A percentile compares a stretch with the other conserved stretches of the same genome.
Conservation (phyloP, 345 rosid genomes). For the Populus davidiana region DNA sequence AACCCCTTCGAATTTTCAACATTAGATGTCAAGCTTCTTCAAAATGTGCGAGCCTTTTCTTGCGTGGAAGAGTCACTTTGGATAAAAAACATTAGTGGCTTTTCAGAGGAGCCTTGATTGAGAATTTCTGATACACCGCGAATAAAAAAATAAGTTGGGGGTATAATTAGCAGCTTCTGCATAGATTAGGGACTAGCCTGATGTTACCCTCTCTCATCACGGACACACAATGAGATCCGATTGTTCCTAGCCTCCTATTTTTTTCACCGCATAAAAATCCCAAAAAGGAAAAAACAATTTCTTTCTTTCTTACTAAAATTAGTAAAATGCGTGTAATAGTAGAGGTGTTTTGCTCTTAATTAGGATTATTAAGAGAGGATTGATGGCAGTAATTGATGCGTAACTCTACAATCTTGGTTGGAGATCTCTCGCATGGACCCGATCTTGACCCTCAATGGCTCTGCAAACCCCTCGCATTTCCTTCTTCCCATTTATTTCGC, state of each 20-base stretch:
- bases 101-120: too few species aligned
- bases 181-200: not conserved
- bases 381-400: conserved; percentile 15
- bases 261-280: not conserved
- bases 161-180: too few species aligned
- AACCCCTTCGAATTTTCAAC: too few species aligned
- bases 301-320: not conserved
- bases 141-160: not conserved
- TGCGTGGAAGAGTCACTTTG: not conserved
- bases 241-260: not conserved
- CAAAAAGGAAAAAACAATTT: too few species aligned
- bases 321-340: not conserved
- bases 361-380: not conserved
- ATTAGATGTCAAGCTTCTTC: too few species aligned
- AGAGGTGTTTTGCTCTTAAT: not conserved
- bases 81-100: too few species aligned
- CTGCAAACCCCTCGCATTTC: conserved; percentile 49
- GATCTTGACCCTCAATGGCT: conserved; percentile 34
- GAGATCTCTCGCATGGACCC: conserved; percentile 44
- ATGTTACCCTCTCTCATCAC: not conserved
- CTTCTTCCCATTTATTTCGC: conserved; percentile 62
- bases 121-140: not conserved
- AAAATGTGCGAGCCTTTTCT: too few species aligned
- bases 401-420: conserved; percentile 13
- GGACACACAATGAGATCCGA: not conserved